Base-by-base conservation (phyloP, 441 rosid species). In the Erodium moschatum region DNA sequence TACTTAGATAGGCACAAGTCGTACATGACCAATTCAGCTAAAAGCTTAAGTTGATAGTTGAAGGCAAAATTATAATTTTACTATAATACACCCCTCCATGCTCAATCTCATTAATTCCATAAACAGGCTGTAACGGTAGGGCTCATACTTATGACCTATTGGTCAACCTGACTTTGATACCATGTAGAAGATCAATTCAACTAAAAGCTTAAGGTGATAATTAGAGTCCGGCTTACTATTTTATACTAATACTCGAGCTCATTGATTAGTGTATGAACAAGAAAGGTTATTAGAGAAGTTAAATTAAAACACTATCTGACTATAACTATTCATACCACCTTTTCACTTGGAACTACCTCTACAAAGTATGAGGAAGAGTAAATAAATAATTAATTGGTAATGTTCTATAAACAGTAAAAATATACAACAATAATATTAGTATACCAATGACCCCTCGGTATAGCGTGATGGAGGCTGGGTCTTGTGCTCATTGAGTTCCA, bases 381-480 rank as follows among this genome's bases (percentile, higher is more conserved):
- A 56, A 35, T 35, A 60, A 27, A 60, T 21, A 7, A 21, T 60
- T 20, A 6, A 20, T 21, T 0, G 64, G 15, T 27, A 20, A 74
- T 63, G 75, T 71, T 35, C 65, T 69, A 29, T 73, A 65, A 70
- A 48, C 68, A 67, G 65, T 56, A 72, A 74, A 72, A 50, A 15
- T 50, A 54, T 62, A 27, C 7, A 74, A 65, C 52, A 68, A 29
- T 6, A 60, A 60, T 27, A 60, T 10, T 60, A 12, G 64, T 21
- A 67, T 87, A 95, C 99, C 93, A 95, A 78, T 76, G 99, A 85
- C 69, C 86, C 97, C 81, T 95, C 99, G 7, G 90, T 84, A 80
- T 85, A 95, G 80, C 95, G 97, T 60, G 90, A 70, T 68, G 97
- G 88, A 77, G 86, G 93, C 78, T 85, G 89, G 27, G 97, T 95